These are phyloP conservation scores for Phyllosticta citrichinensis DNA, from an alignment of 2,329 filamentous ascomycete genomes.

Conservation along the genomic window DNA sequence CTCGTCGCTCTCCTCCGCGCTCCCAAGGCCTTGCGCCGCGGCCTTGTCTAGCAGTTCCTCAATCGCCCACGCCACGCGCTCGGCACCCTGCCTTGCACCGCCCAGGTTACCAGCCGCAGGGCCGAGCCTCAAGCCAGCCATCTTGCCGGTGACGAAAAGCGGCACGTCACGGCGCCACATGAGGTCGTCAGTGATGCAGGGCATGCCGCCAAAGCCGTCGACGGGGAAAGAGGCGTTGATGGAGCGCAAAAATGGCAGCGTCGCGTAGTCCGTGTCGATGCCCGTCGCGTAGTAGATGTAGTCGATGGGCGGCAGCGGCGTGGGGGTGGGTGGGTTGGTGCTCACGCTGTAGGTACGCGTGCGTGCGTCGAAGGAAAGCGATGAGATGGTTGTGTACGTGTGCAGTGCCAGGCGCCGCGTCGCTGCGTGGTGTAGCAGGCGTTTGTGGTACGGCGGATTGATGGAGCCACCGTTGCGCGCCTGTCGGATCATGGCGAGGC, in stretches of 20 bases:
- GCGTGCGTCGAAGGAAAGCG: constrained; percentile 40
- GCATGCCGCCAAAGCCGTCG: constrained; percentile 53
- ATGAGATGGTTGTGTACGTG: constrained; percentile 46
- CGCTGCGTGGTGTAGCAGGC: constrained; percentile 51
- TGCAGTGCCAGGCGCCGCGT: constrained; percentile 45
- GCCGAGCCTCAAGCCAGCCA: constrained; percentile 59
- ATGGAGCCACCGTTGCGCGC: constrained; percentile 70
- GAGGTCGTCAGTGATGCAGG: constrained; percentile 64
- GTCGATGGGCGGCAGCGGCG: constrained; percentile 41
- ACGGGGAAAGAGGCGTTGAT: constrained; percentile 54
- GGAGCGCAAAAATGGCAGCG: constrained; percentile 50
- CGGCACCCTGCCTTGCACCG: constrained; percentile 61
- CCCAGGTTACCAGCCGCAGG: constrained; percentile 66
- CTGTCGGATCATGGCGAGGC: constrained; percentile 52
- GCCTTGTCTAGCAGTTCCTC: constrained; percentile 44
- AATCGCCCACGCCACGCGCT: constrained; percentile 62
- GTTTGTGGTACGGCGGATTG: constrained; percentile 56
- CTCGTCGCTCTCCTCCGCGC: not conserved
- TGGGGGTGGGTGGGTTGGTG: constrained; percentile 43
- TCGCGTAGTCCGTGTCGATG: constrained; percentile 51
- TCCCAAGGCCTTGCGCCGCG: not conserved
- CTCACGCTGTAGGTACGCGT: constrained; percentile 42
- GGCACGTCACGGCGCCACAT: constrained; percentile 67
- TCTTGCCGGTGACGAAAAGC: constrained; percentile 58
- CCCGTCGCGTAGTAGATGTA: constrained; percentile 72